Conservation (phyloP, 2,329 filamentous ascomycete genomes). For the Verticillium nubilum region DNA sequence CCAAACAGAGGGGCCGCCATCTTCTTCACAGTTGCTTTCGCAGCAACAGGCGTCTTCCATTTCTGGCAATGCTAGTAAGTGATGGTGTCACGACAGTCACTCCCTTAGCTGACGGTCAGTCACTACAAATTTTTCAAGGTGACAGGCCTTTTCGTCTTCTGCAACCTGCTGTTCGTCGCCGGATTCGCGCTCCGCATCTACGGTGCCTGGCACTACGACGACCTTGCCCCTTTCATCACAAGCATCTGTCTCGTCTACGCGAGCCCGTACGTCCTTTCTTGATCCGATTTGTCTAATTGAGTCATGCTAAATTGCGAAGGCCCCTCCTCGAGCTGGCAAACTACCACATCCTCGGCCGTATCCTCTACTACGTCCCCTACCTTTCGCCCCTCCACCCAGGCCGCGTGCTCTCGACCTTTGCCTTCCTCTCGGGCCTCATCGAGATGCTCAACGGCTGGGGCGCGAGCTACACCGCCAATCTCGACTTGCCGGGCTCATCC, state of each 20-base stretch:
- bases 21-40: conserved; percentile 38
- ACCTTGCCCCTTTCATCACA: conserved; percentile 24
- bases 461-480: conserved; percentile 41
- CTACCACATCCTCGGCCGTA: conserved; percentile 54
- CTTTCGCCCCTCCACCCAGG: conserved; percentile 45
- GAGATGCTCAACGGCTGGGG: conserved; percentile 44
- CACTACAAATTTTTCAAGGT: conserved; percentile 52
- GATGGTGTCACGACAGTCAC: neutral
- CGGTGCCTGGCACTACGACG: conserved; percentile 24
- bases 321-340: conserved; percentile 56
- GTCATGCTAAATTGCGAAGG: conserved; percentile 18
- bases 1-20: conserved; percentile 42
- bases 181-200: conserved; percentile 44
- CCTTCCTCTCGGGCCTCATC: conserved; percentile 38
- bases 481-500: conserved; percentile 27
- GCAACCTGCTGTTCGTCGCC: conserved; percentile 45
- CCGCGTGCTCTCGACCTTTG: conserved; percentile 39
- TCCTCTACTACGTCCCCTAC: conserved; percentile 56
- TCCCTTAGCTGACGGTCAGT: conserved; percentile 22
- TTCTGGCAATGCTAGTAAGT: conserved; percentile 42
- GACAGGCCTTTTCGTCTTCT: conserved; percentile 48
- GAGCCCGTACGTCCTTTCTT: conserved; percentile 20
- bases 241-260: conserved; percentile 28
- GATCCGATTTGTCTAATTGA: neutral
- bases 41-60: conserved; percentile 30